These are phyloP conservation scores for Delonix regia DNA, from an alignment of 306 rosid species.

Conservation along the genomic window DNA sequence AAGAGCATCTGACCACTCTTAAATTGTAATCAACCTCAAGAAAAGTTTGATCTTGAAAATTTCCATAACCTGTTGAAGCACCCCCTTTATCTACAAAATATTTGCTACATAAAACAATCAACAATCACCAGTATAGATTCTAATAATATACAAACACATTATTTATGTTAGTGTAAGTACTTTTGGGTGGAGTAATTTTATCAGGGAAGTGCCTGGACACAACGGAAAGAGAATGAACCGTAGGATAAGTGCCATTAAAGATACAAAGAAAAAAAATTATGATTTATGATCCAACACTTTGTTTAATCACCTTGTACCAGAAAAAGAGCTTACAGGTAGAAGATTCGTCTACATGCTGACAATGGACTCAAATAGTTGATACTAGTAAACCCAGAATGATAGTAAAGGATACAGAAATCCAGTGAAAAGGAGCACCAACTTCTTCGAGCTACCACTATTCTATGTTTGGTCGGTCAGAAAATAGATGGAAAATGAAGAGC, in stretches of 20 bases:
- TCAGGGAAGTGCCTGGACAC: background rate
- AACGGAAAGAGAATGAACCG: background rate
- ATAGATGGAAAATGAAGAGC: slow-evolving; percentile 1
- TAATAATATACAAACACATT: background rate
- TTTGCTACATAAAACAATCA: slow-evolving; percentile 29
- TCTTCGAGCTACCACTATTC: background rate
- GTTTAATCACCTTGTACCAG: slow-evolving; percentile 5
- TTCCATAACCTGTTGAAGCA: slow-evolving; percentile 29
- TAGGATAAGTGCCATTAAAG: background rate
- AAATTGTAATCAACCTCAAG: slow-evolving; percentile 29
- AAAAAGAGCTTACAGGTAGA: background rate
- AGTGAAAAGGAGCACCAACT: background rate
- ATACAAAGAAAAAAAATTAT: background rate
- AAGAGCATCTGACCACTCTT: slow-evolving; percentile 33
- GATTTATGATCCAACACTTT: slow-evolving; percentile 16
- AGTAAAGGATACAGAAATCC: background rate
- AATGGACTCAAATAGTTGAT: slow-evolving; percentile 8
- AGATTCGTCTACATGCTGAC: background rate
- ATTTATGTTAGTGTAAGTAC: slow-evolving; percentile 18
- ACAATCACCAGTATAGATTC: background rate
- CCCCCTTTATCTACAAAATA: slow-evolving; percentile 28
- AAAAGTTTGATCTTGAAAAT: slow-evolving; percentile 28
- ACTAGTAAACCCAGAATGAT: background rate
- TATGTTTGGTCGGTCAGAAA: slow-evolving; percentile 11
- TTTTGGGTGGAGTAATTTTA: slow-evolving; percentile 16